Percentiles rank a stretch among this genome's conserved stretches.
phyloP scores from a whole-genome alignment of 495 filamentous ascomycete genomes.

The Podospora anserina region DNA sequence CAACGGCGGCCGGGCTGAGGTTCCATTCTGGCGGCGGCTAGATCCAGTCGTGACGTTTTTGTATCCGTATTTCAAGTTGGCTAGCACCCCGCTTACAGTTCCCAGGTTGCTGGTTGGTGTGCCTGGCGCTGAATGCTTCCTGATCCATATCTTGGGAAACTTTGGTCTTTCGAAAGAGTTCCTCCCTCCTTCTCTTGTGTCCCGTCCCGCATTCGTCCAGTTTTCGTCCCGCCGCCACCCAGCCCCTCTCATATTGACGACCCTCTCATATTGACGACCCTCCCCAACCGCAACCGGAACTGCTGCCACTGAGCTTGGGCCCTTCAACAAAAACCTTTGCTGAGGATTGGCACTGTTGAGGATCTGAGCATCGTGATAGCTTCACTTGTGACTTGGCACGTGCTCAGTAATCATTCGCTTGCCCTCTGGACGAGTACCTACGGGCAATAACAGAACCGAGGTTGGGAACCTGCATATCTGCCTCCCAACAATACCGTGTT shows the following conservation, averaged over 20 bases:
- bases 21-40: background rate
- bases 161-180: background rate
- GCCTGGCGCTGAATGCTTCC: background rate
- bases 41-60: background rate
- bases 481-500: background rate
- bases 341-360: background rate
- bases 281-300: background rate
- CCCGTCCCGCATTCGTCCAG: constrained; percentile 5
- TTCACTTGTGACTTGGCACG: background rate
- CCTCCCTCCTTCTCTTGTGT: background rate
- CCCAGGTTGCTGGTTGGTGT: background rate
- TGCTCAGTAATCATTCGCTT: background rate
- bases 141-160: background rate
- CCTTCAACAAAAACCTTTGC: background rate
- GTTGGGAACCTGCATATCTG: background rate
- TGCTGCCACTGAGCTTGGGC: background rate
- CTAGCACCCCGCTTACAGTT: background rate
- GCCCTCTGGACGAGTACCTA: background rate
- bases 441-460: background rate
- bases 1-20: background rate
- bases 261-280: background rate
- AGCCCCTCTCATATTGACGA: background rate
- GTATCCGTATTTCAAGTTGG: background rate
- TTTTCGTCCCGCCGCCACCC: background rate
- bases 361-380: background rate